These are phyloP conservation scores for Fusarium pseudonygamai DNA, from an alignment of 2,329 filamentous ascomycete genomes.

Conservation along the genomic window DNA sequence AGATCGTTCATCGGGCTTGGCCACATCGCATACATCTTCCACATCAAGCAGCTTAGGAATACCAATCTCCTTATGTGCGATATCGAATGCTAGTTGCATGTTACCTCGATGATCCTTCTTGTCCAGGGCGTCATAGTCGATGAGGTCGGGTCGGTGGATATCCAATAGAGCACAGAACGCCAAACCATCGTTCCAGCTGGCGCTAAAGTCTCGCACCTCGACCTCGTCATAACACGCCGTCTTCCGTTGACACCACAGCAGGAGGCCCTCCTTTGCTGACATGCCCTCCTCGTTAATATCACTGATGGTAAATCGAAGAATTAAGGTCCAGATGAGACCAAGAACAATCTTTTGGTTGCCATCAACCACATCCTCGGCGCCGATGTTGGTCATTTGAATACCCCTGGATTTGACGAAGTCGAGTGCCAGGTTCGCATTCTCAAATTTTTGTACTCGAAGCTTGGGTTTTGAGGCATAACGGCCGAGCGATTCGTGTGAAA, in stretches of 20 bases:
- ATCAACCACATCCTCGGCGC: slow-evolving; percentile 97
- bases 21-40: slow-evolving; percentile 96
- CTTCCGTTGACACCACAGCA: slow-evolving; percentile 98
- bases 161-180: slow-evolving; percentile 97
- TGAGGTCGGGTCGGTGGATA: slow-evolving; percentile 95
- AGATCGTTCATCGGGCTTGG: slow-evolving; percentile 93
- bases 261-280: slow-evolving; percentile 93
- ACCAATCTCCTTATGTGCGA: slow-evolving; percentile 94
- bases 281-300: slow-evolving; percentile 98
- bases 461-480: slow-evolving; percentile 97
- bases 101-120: slow-evolving; percentile 95
- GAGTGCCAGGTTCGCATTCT: slow-evolving; percentile 96
- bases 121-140: slow-evolving; percentile 94
- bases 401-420: slow-evolving; percentile 91
- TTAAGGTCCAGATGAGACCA: slow-evolving; percentile 97
- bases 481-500: slow-evolving; percentile 92
- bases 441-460: slow-evolving; percentile 94
- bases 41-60: slow-evolving; percentile 96
- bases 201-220: slow-evolving; percentile 92
- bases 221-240: slow-evolving; percentile 99
- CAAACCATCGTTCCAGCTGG: slow-evolving; percentile 96
- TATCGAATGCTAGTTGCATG: slow-evolving; percentile 98
- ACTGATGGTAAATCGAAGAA: slow-evolving; percentile 97
- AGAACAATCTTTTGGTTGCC: slow-evolving; percentile 98
- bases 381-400: slow-evolving; percentile 98